Evolutionary conservation across 2,329 filamentous ascomycete genomes (phyloP), one percentile per base, ranked within the genome.

Genomic region (Curvularia verruculosa): DNA sequence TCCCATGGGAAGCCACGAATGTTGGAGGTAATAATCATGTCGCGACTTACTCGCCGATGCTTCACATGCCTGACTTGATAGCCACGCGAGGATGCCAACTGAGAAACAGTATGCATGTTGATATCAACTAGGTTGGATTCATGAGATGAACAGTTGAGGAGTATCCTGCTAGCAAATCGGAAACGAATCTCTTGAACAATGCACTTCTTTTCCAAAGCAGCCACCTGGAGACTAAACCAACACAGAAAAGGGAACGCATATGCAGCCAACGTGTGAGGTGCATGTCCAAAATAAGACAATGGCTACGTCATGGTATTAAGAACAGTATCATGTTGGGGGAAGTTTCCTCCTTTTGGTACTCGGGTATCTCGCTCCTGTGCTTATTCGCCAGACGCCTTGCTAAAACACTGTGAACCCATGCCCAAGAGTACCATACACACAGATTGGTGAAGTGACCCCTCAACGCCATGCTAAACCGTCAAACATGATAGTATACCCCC

Each of bases 311-410:
- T 43, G 24, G 15, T 8, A 6, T 10, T 2, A 43, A 24, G 13
- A 43, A 7, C 9, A 26, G 26, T 5, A 43, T 43, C 3, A 43
- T 15, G 23, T 26, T 43, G 23, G 40, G 24, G 40, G 40, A 28
- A 52, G 50, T 40, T 21, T 21, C 56, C 52, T 46, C 29, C 26
- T 54, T 47, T 36, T 54, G 34, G 36, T 31, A 47, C 51, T 49
- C 50, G 34, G 51, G 46, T 56, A 56, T 53, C 49, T 43, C 53
- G 41, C 43, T 56, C 12, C 40, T 41, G 36, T 47, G n/a, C 19
- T 24, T 45, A 31, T 51, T 51, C 57, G 49, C 59, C 56, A 54
- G 57, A 61, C 59, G 59, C 59, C 59, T 48, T 48, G 59, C 59
- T 60, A 60, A 61, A 49, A 44, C 15, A 52, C 21, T 44, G 29